These are phyloP conservation scores for Zostera marina DNA, from an alignment of 116 monocot species.

Conservation along the genomic window DNA sequence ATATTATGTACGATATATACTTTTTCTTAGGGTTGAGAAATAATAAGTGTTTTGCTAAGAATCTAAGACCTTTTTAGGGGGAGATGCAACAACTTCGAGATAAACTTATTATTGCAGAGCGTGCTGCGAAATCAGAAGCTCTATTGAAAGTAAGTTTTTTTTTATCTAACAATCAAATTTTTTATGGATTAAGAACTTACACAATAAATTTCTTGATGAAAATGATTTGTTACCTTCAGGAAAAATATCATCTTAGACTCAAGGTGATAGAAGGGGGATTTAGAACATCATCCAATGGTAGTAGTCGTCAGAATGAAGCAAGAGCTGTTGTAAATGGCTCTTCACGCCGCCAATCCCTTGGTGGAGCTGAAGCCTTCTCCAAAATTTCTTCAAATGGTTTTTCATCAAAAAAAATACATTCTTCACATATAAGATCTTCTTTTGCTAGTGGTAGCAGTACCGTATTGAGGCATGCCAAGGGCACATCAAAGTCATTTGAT, in stretches of 20 bases:
- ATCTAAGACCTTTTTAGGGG: constrained; percentile 26
- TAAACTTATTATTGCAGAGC: constrained; percentile 71
- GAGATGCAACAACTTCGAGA: constrained; percentile 98
- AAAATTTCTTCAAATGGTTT: constrained; percentile 59
- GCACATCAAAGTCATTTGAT: constrained; percentile 96
- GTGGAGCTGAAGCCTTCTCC: constrained; percentile 57
- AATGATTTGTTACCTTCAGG: constrained; percentile 19
- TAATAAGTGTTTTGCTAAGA: background rate
- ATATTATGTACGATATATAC: background rate
- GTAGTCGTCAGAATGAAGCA: constrained; percentile 29
- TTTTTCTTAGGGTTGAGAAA: background rate
- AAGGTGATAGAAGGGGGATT: constrained; percentile 91
- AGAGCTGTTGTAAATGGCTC: constrained; percentile 43
- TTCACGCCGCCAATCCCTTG: constrained; percentile 77
- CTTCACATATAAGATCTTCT: constrained; percentile 61
- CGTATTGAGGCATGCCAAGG: constrained; percentile 85
- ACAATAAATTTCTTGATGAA: background rate
- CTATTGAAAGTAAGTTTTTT: constrained; percentile 53
- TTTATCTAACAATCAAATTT: background rate
- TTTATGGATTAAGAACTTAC: background rate
- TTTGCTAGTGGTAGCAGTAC: constrained; percentile 48
- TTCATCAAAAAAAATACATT: constrained; percentile 46
- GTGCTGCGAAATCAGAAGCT: constrained; percentile 76
- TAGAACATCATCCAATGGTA: constrained; percentile 48
- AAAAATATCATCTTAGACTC: constrained; percentile 74